Evolutionary conservation across 306 rosid species (phyloP), one percentile per base, ranked within the genome.

Genomic region (Abrus pulchellus): DNA sequence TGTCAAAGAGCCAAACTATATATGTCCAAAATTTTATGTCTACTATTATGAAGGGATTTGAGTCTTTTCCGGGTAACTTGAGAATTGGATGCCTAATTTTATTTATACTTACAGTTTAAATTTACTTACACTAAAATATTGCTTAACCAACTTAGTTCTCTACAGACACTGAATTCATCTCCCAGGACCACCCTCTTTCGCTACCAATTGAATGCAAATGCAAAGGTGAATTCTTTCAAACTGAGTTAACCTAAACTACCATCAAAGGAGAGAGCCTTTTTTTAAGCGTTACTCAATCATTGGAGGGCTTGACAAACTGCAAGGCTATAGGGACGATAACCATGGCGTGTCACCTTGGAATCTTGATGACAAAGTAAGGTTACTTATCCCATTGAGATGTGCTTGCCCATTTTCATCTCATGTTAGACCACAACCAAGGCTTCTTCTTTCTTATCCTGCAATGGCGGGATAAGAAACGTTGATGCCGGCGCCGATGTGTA

Each of bases 161-260:
- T 38, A 77, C 88, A 30, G 87, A 89, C 75, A 90, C 93, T 4
- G 90, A 95, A 67, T 80, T 88, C 57, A 86, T 95, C 49, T 84
- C 89, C 1, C 68, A 33, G 30, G 71, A 89, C 3, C 94, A 87
- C 12, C 93, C 94, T 78, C 84, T 95, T 78, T 41, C 90, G 49
- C 85, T 95, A 63, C 99, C 97, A 29, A 90, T 93, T 76, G 79
- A 88, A 28, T 94, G 98, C 63, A 85, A 79, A 8, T 95, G 97
- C 89, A 88, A 53, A 48, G 80, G 72, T 34, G 87, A 90, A 7
- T 67, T 84, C 78, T 94, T 82, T 61, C 68, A 30, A n/a, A 92
- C 95, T 48, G 90, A 85, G 6, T 34, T 91, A 9, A 88, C 86
- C 6, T 93, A 86, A 80, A 90, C 77, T 4, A 41, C 86, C 60